Base-by-base conservation (phyloP, 768 basidiomycete species). In the Boletus rex-veris region DNA sequence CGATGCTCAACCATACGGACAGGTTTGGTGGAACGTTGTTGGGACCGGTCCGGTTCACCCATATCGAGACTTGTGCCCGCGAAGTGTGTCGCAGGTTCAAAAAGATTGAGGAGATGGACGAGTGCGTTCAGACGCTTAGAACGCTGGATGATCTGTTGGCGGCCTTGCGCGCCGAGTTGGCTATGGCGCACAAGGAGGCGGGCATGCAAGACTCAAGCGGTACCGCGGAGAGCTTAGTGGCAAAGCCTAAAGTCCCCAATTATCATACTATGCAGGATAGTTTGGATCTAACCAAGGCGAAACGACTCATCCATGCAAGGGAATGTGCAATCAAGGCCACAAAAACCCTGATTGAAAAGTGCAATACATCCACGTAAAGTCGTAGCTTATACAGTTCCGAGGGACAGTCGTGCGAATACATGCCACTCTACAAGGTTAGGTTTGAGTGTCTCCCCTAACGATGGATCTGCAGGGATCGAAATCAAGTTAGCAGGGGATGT, bases 21-120 rank as follows among this genome's bases (percentile, higher is more conserved):
- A 90, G 89, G 88, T 91, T 83, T 60, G 90, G 90, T 0, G 90
- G 91, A n/a, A 83, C 78, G 7, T 72, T 91, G 74, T 75, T 93
- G 5, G 91, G 91, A 3, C 86, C 90, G 6, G 78, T 74, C 54
- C 74, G 91, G 33, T 93, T 92, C 67, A 67, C 77, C 3, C 91
- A 93, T 61, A 86, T 92, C 60, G 85, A 90, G 67, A 82, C 78
- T 2, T 91, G 90, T 64, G 74, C 89, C 6, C 65, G 76, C 15
- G 88, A 93, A 66, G 90, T 87, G 14, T 91, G 88, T 66, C 80
- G 77, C 15, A 72, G 72, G 33, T 90, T 88, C 75, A 83, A 80
- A 54, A 76, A 78, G 44, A 71, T 78, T 49, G 88, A 91, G 55
- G 87, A 90, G 58, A 73, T 90, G 48, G 80, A 80, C 18, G 86